phyloP scores from a whole-genome alignment of 768 basidiomycete species.

The Mycena capillaripes region DNA sequence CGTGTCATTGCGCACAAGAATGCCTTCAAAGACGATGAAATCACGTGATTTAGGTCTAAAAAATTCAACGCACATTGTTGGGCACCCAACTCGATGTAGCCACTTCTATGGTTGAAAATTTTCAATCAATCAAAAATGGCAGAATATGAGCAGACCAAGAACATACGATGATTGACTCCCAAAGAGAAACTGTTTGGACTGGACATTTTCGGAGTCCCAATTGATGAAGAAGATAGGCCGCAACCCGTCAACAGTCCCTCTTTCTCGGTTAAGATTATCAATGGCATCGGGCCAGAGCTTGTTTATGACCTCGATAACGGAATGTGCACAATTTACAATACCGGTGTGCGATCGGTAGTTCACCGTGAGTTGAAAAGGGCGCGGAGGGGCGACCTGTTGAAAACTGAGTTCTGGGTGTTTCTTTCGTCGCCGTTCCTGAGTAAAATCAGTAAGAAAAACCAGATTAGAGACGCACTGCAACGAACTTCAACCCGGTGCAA shows the following conservation, averaged over 20 bases:
- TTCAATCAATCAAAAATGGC: no score
- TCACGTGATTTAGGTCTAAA: not conserved
- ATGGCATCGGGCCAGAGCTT: conserved; percentile 76
- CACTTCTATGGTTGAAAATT: conserved; percentile 51
- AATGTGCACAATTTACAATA: conserved; percentile 78
- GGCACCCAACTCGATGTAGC: conserved; percentile 71
- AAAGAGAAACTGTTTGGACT: conserved; percentile 72
- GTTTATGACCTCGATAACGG: conserved; percentile 71
- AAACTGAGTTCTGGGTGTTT: conserved; percentile 26
- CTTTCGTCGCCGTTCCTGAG: conserved; percentile 38
- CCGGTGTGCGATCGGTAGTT: conserved; percentile 83
- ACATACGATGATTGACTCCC: conserved; percentile 58
- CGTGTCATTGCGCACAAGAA: conserved; percentile 74
- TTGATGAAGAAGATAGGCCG: conserved; percentile 72
- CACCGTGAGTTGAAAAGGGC: conserved; percentile 67
- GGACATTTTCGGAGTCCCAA: conserved; percentile 57
- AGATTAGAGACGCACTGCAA: not conserved
- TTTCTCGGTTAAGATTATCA: conserved; percentile 69
- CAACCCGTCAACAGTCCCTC: conserved; percentile 65
- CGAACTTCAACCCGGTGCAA: conserved; percentile 72
- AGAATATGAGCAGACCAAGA: no score
- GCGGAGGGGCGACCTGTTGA: conserved; percentile 41
- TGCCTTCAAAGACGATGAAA: conserved; percentile 64
- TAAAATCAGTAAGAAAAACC: not conserved
- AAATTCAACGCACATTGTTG: conserved; percentile 65